Evolutionary conservation across 352 stramenopile genomes (phyloP).

Genomic region (Phytophthora aleatoria): DNA sequence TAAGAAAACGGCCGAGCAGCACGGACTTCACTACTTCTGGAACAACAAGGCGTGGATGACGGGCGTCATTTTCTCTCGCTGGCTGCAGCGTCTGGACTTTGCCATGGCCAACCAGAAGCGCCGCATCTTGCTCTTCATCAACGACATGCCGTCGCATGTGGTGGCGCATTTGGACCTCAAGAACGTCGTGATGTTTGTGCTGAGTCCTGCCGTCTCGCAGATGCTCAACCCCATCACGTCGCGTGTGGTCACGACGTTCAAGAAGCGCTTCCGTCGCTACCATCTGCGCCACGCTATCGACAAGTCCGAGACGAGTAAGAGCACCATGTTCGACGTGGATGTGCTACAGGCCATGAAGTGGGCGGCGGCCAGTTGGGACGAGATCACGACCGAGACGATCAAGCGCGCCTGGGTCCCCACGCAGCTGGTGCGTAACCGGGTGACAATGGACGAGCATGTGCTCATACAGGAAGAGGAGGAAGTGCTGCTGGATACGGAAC

Average conservation of each 20-base stretch:
- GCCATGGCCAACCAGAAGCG: constrained; percentile 80
- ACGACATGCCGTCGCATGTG: constrained; percentile 78
- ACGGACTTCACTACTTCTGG: constrained; percentile 83
- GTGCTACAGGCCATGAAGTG: constrained; percentile 85
- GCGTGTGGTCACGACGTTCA: constrained; percentile 64
- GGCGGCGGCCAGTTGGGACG: constrained; percentile 68
- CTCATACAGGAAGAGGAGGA: constrained; percentile 66
- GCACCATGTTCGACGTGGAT: constrained; percentile 60
- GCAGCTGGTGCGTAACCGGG: constrained; percentile 55
- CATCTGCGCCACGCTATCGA: constrained; percentile 73
- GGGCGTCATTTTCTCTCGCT: constrained; percentile 83
- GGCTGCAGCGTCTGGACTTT: constrained; percentile 81
- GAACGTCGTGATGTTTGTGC: constrained; percentile 73
- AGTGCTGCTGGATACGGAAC: constrained; percentile 60
- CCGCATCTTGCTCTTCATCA: constrained; percentile 77
- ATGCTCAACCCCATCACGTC: constrained; percentile 76
- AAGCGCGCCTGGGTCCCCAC: constrained; percentile 68
- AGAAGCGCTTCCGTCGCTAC: constrained; percentile 77
- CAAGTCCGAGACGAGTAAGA: constrained; percentile 52
- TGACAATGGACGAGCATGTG: constrained; percentile 53
- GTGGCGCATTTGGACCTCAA: constrained; percentile 78
- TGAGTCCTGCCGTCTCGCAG: constrained; percentile 49
- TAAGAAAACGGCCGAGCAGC: constrained; percentile 78
- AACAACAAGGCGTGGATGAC: constrained; percentile 88
- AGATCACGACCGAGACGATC: constrained; percentile 73